Evolutionary conservation across 345 rosid species (phyloP).

Genomic region (Eucalyptus microcorys): DNA sequence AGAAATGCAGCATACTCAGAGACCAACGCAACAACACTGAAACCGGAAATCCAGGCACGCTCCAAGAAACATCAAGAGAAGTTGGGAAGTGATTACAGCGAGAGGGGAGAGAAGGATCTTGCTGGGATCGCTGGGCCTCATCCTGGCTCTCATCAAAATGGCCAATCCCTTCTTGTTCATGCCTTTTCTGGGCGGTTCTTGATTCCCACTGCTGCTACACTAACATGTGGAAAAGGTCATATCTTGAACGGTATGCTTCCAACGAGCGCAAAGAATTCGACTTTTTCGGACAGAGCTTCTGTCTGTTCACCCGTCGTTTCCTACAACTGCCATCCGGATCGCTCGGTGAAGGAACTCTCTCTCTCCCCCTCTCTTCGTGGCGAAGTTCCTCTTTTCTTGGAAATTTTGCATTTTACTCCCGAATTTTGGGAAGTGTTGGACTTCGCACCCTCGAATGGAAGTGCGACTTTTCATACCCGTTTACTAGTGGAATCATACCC

Average conservation of each 20-base stretch:
- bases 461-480: neutral
- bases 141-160: conserved; percentile 62
- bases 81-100: conserved; percentile 20
- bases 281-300: neutral
- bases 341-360: neutral
- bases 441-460: neutral
- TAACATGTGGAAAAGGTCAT: neutral
- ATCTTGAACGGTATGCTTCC: neutral
- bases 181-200: too few relatives aligned
- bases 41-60: neutral
- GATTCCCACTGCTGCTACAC: neutral
- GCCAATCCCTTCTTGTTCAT: conserved; percentile 76
- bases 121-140: conserved; percentile 37
- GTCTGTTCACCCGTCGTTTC: neutral
- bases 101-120: conserved; percentile 33
- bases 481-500: neutral
- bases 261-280: neutral
- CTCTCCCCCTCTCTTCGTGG: neutral
- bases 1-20: neutral
- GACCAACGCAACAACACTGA: neutral
- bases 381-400: neutral
- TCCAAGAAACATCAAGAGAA: neutral
- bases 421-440: neutral
- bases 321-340: neutral
- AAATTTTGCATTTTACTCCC: neutral